Evolutionary conservation across 2,329 filamentous ascomycete genomes (phyloP).

Genomic region (Aspergillus japonicus): DNA sequence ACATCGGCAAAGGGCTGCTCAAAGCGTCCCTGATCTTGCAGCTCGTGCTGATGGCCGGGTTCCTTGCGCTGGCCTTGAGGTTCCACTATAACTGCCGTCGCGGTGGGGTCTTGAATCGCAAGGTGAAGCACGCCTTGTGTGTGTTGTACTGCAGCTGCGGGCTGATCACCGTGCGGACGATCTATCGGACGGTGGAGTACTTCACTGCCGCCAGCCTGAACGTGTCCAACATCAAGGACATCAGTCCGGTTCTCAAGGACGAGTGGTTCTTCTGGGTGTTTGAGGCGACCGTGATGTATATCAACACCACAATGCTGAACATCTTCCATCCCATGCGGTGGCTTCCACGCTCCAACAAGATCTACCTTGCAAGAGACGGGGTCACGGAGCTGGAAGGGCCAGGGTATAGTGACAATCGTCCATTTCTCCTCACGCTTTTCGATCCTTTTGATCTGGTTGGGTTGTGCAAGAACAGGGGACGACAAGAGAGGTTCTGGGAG

Average conservation of each 20-base stretch:
- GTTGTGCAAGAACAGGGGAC: constrained; percentile 35
- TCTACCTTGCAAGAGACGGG: constrained; percentile 53
- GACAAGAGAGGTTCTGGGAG: constrained; percentile 44
- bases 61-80: constrained; percentile 46
- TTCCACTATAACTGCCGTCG: constrained; percentile 48
- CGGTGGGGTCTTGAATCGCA: constrained; percentile 42
- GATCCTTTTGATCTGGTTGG: constrained; percentile 46
- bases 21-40: constrained; percentile 53
- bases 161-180: constrained; percentile 42
- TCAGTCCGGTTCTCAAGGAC: constrained; percentile 37
- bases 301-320: constrained; percentile 53
- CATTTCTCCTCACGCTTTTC: constrained; percentile 44
- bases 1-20: constrained; percentile 47
- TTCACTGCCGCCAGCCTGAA: constrained; percentile 35
- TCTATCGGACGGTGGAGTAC: constrained; percentile 55
- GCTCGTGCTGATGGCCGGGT: constrained; percentile 50
- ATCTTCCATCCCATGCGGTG: constrained; percentile 52
- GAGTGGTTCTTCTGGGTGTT: constrained; percentile 58
- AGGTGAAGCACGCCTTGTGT: constrained; percentile 42
- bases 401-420: constrained; percentile 50
- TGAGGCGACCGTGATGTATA: constrained; percentile 53
- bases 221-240: constrained; percentile 37
- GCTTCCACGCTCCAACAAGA: constrained; percentile 50
- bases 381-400: constrained; percentile 53
- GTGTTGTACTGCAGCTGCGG: constrained; percentile 50